These are phyloP conservation scores for Zychaea mexicana DNA, from an alignment of 371 early-diverging fungal species.

Conservation along the genomic window DNA sequence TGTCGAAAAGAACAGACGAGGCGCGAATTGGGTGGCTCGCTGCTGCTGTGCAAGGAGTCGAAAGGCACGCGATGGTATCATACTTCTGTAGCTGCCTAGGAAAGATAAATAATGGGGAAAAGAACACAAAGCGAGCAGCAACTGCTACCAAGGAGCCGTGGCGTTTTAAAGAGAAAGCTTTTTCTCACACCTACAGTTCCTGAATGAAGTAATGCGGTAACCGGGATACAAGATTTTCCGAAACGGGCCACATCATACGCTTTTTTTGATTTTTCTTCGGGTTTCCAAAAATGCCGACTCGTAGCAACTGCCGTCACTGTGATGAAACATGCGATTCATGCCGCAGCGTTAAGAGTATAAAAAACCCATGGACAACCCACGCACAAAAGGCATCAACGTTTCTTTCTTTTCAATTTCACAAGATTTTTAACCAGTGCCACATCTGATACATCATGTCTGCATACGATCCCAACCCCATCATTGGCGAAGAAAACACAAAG, in stretches of 20 bases:
- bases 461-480: background rate
- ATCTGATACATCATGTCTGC: background rate
- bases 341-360: no score
- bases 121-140: no score
- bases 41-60: background rate
- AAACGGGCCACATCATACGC: no score
- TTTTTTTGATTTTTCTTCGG: background rate
- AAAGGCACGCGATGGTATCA: background rate
- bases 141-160: no score
- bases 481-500: conserved; percentile 34
- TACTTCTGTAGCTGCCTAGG: no score
- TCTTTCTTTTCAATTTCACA: background rate
- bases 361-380: no score
- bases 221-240: background rate
- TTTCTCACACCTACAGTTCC: background rate
- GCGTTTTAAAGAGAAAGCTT: no score
- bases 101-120: no score
- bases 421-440: background rate
- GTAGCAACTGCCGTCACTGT: background rate
- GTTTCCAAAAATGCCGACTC: background rate
- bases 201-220: background rate
- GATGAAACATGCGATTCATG: background rate
- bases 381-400: background rate
- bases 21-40: background rate
- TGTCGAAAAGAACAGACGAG: background rate